Percentiles rank a stretch among this genome's conserved stretches.
phyloP scores from a whole-genome alignment of 192 early-diverging fungal species.

The Coemansia sp. region DNA sequence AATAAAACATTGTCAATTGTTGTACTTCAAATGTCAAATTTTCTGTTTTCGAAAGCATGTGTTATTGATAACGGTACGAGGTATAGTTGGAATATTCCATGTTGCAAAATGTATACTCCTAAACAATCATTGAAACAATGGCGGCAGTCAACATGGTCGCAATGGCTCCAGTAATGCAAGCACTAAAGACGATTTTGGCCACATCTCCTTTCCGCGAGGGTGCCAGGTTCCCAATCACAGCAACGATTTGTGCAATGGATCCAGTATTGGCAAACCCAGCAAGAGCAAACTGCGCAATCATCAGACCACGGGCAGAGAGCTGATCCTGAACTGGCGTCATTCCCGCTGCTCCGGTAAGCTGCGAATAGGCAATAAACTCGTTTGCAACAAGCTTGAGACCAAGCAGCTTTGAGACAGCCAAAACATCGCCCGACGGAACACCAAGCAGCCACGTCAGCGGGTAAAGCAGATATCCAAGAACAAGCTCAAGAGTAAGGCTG shows the following conservation, averaged over 20 bases:
- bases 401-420: slow-evolving; percentile 63
- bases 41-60: too few relatives aligned
- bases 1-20: too few relatives aligned
- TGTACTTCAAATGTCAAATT: too few relatives aligned
- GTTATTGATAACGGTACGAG: too few relatives aligned
- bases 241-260: slow-evolving; percentile 83
- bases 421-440: slow-evolving; percentile 56
- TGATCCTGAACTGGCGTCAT: slow-evolving; percentile 20
- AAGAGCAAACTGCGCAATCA: slow-evolving; percentile 70
- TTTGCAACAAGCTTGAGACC: slow-evolving; percentile 79
- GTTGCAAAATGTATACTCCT: background rate
- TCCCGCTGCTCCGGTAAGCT: slow-evolving; percentile 26
- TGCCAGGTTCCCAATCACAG: slow-evolving; percentile 71
- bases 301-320: slow-evolving; percentile 51
- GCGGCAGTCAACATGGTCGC: slow-evolving; percentile 78
- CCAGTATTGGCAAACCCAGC: slow-evolving; percentile 87
- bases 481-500: slow-evolving; percentile 60
- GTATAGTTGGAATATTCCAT: too few relatives aligned
- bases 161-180: slow-evolving; percentile 76
- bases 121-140: slow-evolving; percentile 74
- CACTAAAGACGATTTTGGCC: slow-evolving; percentile 70
- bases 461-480: slow-evolving; percentile 75
- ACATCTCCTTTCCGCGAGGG: slow-evolving; percentile 71
- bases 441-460: slow-evolving; percentile 72
- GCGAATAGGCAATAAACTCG: slow-evolving; percentile 80